These are phyloP conservation scores for Aethionema arabicum DNA, from an alignment of 345 rosid species.

Conservation along the genomic window DNA sequence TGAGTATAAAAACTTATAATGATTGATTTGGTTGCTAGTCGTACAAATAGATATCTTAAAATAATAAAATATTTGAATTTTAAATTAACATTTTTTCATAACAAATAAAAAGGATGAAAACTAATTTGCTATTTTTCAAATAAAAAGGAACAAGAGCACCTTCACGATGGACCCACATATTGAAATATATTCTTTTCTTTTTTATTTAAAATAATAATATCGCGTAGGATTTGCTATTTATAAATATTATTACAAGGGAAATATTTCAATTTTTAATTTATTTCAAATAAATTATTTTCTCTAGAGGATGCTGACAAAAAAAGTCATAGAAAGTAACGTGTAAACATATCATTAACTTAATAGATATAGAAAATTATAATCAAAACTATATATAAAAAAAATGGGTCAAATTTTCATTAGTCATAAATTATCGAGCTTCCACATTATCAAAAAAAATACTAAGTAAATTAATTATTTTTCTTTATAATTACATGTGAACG, in stretches of 20 bases:
- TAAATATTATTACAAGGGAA: slow-evolving; percentile 25
- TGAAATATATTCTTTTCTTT: slow-evolving; percentile 35
- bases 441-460: no score
- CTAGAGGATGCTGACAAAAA: slow-evolving; percentile 28
- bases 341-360: slow-evolving; percentile 31
- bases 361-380: not conserved
- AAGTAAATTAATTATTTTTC: no score
- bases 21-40: slow-evolving; percentile 41
- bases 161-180: slow-evolving; percentile 34
- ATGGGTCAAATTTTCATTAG: slow-evolving; percentile 21
- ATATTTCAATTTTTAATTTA: slow-evolving; percentile 28
- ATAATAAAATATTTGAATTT: slow-evolving; percentile 25
- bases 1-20: slow-evolving; percentile 31
- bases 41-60: slow-evolving; percentile 39
- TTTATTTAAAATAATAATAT: slow-evolving; percentile 4
- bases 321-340: slow-evolving; percentile 35
- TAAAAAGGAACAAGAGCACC: slow-evolving; percentile 33
- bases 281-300: slow-evolving; percentile 19
- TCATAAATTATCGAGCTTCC: not conserved
- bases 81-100: slow-evolving; percentile 28
- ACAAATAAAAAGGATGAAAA: slow-evolving; percentile 29
- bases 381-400: slow-evolving; percentile 14
- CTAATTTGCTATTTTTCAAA: not conserved
- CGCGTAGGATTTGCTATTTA: slow-evolving; percentile 8
- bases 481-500: no score